phyloP scores from a whole-genome alignment of 345 rosid genomes.

The Eutrema yunnanense region DNA sequence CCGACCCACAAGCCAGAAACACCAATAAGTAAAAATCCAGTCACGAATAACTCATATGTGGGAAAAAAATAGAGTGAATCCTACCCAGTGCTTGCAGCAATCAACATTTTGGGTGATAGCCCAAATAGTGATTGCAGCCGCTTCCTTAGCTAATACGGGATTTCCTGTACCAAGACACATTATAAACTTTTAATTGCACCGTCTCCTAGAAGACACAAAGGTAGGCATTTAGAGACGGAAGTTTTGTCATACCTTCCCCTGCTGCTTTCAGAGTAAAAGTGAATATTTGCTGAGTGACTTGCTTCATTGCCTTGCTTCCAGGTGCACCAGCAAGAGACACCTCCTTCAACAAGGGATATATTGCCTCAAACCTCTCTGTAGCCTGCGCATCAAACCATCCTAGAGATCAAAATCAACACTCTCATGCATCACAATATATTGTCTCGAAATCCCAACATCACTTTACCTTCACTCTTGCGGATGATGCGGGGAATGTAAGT shows the following conservation, averaged over 20 bases:
- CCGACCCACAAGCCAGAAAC: background rate
- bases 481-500: constrained; percentile 55
- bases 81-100: constrained; percentile 74
- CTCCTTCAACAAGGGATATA: constrained; percentile 56
- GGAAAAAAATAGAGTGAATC: constrained; percentile 6
- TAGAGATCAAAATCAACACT: background rate
- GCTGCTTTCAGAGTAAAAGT: constrained; percentile 48
- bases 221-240: background rate
- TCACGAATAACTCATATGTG: background rate
- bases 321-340: constrained; percentile 65
- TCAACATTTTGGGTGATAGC: constrained; percentile 51
- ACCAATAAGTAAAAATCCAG: background rate
- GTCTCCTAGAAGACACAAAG: background rate
- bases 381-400: constrained; percentile 40
- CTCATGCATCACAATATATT: background rate
- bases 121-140: constrained; percentile 54
- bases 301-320: constrained; percentile 81
- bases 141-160: constrained; percentile 57
- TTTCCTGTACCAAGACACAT: constrained; percentile 26
- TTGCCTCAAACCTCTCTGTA: constrained; percentile 69
- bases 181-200: background rate
- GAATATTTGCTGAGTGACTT: constrained; percentile 53
- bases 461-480: constrained; percentile 62
- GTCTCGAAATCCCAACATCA: background rate
- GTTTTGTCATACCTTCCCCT: constrained; percentile 46